Conservation (phyloP, 495 filamentous ascomycete genomes). For the Collariella sp. region DNA sequence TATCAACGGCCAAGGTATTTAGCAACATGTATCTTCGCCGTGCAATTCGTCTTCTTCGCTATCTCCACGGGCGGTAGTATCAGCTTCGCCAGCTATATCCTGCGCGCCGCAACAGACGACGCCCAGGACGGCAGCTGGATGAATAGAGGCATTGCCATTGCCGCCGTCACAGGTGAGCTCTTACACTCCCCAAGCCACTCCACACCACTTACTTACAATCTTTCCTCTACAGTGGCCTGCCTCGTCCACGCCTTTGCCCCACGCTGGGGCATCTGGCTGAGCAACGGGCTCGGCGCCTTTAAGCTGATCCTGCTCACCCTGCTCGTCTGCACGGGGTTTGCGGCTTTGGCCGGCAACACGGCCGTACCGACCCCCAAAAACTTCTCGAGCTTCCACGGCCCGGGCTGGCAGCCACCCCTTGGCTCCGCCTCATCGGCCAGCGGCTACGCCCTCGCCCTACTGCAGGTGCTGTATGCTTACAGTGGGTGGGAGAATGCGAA, state of each 20-base stretch:
- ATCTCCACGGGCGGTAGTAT: constrained; percentile 29
- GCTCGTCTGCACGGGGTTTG: constrained; percentile 52
- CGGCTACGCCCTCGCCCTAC: constrained; percentile 48
- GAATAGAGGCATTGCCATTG: constrained; percentile 26
- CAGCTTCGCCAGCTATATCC: constrained; percentile 28
- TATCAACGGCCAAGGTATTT: constrained; percentile 28
- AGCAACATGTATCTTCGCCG: constrained; percentile 31
- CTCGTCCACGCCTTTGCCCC: constrained; percentile 49
- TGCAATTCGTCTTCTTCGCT: constrained; percentile 35
- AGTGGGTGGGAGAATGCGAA: constrained; percentile 54
- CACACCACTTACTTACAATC: no score
- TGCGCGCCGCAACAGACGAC: constrained; percentile 16
- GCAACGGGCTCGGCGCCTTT: constrained; percentile 53
- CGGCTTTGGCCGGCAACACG: constrained; percentile 24
- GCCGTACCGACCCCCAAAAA: constrained; percentile 17
- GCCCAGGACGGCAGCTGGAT: constrained; percentile 21
- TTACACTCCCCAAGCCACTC: no score
- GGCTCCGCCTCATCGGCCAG: constrained; percentile 14
- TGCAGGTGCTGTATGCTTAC: constrained; percentile 55
- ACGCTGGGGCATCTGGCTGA: constrained; percentile 55
- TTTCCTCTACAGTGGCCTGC: constrained; percentile 37
- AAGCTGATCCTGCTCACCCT: constrained; percentile 55
- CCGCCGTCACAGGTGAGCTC: constrained; percentile 33
- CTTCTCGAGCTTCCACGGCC: constrained; percentile 44
- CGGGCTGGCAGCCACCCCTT: not conserved